Evolutionary conservation across 495 filamentous ascomycete genomes (phyloP).

Genomic region (Eremomyces bilateralis): DNA sequence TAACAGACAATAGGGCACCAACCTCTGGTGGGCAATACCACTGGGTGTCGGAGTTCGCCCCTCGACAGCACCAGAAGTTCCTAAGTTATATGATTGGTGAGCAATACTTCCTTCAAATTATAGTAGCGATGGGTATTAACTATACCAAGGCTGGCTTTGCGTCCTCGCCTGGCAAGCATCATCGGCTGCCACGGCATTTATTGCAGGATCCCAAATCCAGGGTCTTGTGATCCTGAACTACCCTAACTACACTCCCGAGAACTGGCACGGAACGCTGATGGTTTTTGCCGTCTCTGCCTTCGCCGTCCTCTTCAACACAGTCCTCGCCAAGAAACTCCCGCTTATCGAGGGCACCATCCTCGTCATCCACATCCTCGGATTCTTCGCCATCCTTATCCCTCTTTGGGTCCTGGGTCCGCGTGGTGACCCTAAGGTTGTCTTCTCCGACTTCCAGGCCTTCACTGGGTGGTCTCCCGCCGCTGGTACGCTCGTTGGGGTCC

Average conservation of each 20-base stretch:
- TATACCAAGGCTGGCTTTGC: conserved; percentile 41
- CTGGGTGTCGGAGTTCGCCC: conserved; percentile 19
- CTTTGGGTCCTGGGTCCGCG: conserved; percentile 31
- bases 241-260: conserved; percentile 23
- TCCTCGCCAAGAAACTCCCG: conserved; percentile 29
- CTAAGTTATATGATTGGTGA: conserved; percentile 14
- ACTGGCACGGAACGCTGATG: conserved; percentile 40
- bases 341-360: conserved; percentile 34
- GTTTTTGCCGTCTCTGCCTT: conserved; percentile 29
- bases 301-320: conserved; percentile 33
- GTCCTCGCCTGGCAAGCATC: conserved; percentile 38
- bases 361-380: conserved; percentile 36
- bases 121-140: too few relatives aligned
- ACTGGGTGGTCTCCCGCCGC: conserved; percentile 30
- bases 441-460: conserved; percentile 29
- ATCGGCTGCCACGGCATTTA: conserved; percentile 29
- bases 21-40: conserved; percentile 18
- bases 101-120: too few relatives aligned
- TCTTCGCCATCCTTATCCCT: conserved; percentile 39
- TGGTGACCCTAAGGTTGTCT: conserved; percentile 25
- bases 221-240: conserved; percentile 33
- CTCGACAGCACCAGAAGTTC: conserved; percentile 10
- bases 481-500: conserved; percentile 34
- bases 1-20: conserved; percentile 4
- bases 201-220: conserved; percentile 36